A percentile compares a stretch with the other conserved stretches of the same genome.
Conservation (phyloP, 2,329 filamentous ascomycete species). For the Fusarium nanum region DNA sequence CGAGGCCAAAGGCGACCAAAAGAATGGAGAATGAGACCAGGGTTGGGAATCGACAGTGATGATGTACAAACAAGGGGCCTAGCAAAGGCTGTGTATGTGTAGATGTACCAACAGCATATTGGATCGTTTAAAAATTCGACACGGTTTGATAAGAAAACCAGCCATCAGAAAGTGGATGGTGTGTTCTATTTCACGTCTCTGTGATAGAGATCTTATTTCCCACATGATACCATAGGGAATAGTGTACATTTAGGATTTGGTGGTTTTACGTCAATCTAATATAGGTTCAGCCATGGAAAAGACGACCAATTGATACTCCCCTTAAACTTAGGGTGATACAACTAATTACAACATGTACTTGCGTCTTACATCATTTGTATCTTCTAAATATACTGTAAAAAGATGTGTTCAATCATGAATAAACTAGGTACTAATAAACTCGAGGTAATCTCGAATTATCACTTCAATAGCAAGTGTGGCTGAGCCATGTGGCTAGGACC, state of each 20-base stretch:
- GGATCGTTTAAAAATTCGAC: conserved; percentile 3
- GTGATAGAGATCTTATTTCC: neutral
- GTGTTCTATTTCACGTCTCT: neutral
- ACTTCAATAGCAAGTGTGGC: conserved; percentile 19
- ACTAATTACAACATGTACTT: neutral
- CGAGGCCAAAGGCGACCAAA: conserved; percentile 41
- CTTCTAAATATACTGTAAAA: neutral
- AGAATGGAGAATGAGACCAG: conserved; percentile 22
- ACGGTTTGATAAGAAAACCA: neutral
- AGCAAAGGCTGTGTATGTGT: conserved; percentile 40
- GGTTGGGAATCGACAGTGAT: neutral
- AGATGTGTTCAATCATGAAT: neutral
- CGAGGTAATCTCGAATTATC: neutral
- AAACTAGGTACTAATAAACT: neutral
- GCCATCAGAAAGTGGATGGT: neutral
- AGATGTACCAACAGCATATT: conserved; percentile 44
- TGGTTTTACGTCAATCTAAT: neutral
- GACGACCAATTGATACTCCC: neutral
- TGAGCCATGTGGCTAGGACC: conserved; percentile 29
- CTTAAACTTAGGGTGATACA: neutral
- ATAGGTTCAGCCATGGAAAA: neutral
- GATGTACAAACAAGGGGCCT: conserved; percentile 33
- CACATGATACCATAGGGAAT: neutral
- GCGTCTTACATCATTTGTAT: neutral
- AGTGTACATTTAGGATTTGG: neutral